phyloP scores from a whole-genome alignment of 2,329 filamentous ascomycete species.

The Xylariales sp. region DNA sequence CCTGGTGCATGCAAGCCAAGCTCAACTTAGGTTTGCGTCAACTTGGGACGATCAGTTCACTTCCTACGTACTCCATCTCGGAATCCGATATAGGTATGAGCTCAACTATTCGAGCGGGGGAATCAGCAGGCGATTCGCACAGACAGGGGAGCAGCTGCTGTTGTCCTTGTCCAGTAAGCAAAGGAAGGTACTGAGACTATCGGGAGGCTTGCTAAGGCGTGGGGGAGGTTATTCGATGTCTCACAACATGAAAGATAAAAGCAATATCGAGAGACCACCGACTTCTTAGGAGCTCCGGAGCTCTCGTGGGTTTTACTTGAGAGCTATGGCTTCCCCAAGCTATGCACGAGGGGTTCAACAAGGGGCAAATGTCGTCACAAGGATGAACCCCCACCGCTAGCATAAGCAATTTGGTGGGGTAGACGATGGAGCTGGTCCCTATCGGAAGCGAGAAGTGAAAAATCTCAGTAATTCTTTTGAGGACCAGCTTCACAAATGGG shows the following conservation, averaged over 20 bases:
- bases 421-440: too few relatives aligned
- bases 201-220: not conserved
- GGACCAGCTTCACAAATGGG: too few relatives aligned
- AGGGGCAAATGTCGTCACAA: too few relatives aligned
- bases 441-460: too few relatives aligned
- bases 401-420: too few relatives aligned
- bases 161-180: not conserved
- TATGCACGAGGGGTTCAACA: too few relatives aligned
- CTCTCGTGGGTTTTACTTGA: not conserved
- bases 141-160: not conserved
- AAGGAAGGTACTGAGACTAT: not conserved
- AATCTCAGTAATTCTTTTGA: too few relatives aligned
- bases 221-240: not conserved
- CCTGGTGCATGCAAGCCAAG: not conserved
- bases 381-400: too few relatives aligned
- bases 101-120: not conserved
- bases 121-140: not conserved
- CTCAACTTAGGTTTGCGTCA: not conserved
- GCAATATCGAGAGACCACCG: too few relatives aligned
- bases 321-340: not conserved
- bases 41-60: not conserved
- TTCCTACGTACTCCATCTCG: constrained; percentile 7
- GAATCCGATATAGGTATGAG: not conserved
- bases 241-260: too few relatives aligned
- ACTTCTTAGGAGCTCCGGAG: too few relatives aligned